phyloP scores from a whole-genome alignment of 1,139 yeast species.

The Taiozyma sp. region DNA sequence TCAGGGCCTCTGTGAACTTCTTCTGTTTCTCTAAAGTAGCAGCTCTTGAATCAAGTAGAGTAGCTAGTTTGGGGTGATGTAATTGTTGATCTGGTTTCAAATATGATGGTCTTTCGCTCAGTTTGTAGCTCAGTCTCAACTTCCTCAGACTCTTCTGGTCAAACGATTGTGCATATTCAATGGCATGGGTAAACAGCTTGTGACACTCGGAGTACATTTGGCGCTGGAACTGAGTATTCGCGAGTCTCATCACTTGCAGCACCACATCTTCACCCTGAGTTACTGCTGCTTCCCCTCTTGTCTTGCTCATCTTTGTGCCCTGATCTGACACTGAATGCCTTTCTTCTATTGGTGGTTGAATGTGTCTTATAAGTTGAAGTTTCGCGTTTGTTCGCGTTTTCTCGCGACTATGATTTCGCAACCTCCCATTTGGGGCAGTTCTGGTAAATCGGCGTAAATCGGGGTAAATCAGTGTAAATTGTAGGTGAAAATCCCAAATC shows the following conservation, averaged over 20 bases:
- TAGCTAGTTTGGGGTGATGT: slow-evolving; percentile 28
- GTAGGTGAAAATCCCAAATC: neutral
- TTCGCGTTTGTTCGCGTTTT: neutral
- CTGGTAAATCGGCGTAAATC: neutral
- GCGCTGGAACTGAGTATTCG: slow-evolving; percentile 13
- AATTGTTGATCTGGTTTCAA: slow-evolving; percentile 6
- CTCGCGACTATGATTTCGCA: neutral
- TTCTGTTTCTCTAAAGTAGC: slow-evolving; percentile 54
- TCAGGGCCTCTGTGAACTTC: slow-evolving; percentile 36
- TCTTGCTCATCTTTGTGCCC: neutral
- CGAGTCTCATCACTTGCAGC: slow-evolving; percentile 12
- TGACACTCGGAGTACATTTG: slow-evolving; percentile 1
- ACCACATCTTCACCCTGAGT: slow-evolving; percentile 2
- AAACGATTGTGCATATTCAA: slow-evolving; percentile 15
- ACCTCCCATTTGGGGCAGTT: neutral
- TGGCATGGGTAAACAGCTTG: slow-evolving; percentile 15
- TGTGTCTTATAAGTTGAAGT: neutral
- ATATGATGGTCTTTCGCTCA: slow-evolving; percentile 14
- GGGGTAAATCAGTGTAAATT: neutral
- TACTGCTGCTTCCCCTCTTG: neutral
- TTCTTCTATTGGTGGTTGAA: neutral
- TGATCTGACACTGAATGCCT: neutral
- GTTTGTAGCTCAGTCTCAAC: slow-evolving; percentile 9
- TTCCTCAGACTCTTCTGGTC: slow-evolving; percentile 8
- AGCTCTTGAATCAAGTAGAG: slow-evolving; percentile 42